Conservation (phyloP, 2,329 filamentous ascomycete species). For the Diaporthe vexans region DNA sequence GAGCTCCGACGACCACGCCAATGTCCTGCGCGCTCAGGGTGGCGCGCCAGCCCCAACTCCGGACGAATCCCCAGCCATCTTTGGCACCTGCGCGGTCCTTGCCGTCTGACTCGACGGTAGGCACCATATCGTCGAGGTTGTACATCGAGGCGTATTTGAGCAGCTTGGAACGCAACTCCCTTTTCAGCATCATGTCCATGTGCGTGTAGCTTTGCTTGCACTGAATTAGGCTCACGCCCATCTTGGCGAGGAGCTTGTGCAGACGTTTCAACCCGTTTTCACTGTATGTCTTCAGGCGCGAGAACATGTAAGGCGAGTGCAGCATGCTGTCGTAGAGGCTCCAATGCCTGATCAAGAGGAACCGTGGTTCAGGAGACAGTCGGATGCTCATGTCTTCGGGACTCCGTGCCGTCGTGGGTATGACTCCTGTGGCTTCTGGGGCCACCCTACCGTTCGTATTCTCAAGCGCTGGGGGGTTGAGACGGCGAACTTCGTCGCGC, state of each 20-base stretch:
- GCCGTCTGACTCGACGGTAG: conserved; percentile 79
- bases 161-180: conserved; percentile 85
- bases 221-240: conserved; percentile 94
- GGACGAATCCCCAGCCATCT: conserved; percentile 96
- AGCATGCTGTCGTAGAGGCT: conserved; percentile 98
- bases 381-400: conserved; percentile 94
- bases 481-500: conserved; percentile 91
- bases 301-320: conserved; percentile 94
- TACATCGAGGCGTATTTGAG: conserved; percentile 94
- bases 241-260: conserved; percentile 95
- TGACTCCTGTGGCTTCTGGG: conserved; percentile 81
- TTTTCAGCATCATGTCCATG: conserved; percentile 98
- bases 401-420: conserved; percentile 88
- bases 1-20: conserved; percentile 90
- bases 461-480: conserved; percentile 82
- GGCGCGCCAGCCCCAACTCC: conserved; percentile 97
- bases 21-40: conserved; percentile 95
- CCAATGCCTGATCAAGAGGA: conserved; percentile 95
- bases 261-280: conserved; percentile 89
- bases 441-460: conserved; percentile 71
- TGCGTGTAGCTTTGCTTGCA: conserved; percentile 97
- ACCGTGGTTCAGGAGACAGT: conserved; percentile 92
- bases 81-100: conserved; percentile 79
- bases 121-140: conserved; percentile 93
- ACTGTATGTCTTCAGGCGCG: conserved; percentile 93